phyloP scores from a whole-genome alignment of 1,284 basidiomycete genomes.

The Ustilago tritici region DNA sequence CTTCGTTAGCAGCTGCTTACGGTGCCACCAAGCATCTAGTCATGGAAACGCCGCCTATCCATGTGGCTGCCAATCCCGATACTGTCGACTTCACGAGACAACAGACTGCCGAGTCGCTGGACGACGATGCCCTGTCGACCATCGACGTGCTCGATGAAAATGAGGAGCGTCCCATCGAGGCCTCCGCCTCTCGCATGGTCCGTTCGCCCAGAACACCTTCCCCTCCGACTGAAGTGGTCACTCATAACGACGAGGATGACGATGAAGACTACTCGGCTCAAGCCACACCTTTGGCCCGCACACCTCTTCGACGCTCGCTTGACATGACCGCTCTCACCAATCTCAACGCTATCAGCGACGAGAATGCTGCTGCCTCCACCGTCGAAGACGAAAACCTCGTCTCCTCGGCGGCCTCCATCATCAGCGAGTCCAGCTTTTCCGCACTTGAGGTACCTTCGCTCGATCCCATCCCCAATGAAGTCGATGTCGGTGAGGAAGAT shows the following conservation, averaged over 20 bases:
- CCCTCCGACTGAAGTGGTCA: neutral
- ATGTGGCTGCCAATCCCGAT: constrained; percentile 47
- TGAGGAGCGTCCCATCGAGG: constrained; percentile 42
- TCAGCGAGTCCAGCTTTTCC: constrained; percentile 27
- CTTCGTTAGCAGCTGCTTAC: neutral
- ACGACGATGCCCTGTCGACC: constrained; percentile 38
- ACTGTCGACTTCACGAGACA: constrained; percentile 48
- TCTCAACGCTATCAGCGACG: neutral
- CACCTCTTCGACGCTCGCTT: constrained; percentile 39
- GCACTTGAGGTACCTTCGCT: constrained; percentile 44
- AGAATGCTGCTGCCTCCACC: neutral
- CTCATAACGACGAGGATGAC: constrained; percentile 19
- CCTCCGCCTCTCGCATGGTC: constrained; percentile 23
- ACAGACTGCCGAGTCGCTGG: constrained; percentile 26
- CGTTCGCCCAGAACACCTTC: constrained; percentile 3
- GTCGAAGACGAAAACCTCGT: constrained; percentile 11
- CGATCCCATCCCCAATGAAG: constrained; percentile 48
- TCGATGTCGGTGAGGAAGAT: constrained; percentile 43
- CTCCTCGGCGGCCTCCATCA: constrained; percentile 25
- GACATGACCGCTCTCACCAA: constrained; percentile 28
- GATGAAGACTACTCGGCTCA: constrained; percentile 44
- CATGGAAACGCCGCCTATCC: constrained; percentile 50
- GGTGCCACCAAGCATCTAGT: constrained; percentile 9
- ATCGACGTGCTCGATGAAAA: constrained; percentile 47
- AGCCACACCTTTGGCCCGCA: constrained; percentile 45